Conservation (phyloP, 2,329 filamentous ascomycete species). For the Rhinocladiella mackenziei region DNA sequence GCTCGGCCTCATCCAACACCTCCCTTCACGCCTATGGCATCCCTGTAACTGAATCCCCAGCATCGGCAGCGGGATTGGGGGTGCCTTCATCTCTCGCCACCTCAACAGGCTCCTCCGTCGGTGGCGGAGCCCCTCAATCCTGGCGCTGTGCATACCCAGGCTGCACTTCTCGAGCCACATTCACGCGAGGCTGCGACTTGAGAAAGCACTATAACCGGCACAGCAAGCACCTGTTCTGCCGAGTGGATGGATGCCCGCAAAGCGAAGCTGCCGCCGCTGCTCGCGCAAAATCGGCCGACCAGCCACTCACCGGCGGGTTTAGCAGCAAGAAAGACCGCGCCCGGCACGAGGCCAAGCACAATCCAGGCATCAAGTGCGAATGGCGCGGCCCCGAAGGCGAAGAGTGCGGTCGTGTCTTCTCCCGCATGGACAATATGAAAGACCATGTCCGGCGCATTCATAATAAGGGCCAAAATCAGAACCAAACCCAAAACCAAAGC, state of each 20-base stretch:
- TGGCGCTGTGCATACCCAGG: slow-evolving; percentile 59
- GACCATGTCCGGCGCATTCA: slow-evolving; percentile 47
- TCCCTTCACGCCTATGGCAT: slow-evolving; percentile 30
- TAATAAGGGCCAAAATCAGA: slow-evolving; percentile 29
- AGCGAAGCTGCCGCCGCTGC: slow-evolving; percentile 24
- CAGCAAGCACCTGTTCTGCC: slow-evolving; percentile 59
- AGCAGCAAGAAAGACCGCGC: slow-evolving; percentile 61
- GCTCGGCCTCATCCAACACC: slow-evolving; percentile 25
- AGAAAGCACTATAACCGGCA: slow-evolving; percentile 62
- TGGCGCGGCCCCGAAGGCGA: slow-evolving; percentile 32
- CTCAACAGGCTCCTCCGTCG: background rate
- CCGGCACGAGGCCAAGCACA: slow-evolving; percentile 60
- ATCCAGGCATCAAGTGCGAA: slow-evolving; percentile 54
- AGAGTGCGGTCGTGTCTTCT: slow-evolving; percentile 56
- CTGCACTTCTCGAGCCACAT: slow-evolving; percentile 56
- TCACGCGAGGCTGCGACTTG: slow-evolving; percentile 58
- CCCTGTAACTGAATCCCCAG: slow-evolving; percentile 21
- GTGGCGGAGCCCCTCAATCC: slow-evolving; percentile 30
- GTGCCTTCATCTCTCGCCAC: slow-evolving; percentile 7
- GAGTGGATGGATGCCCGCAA: slow-evolving; percentile 56
- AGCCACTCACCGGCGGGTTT: slow-evolving; percentile 53
- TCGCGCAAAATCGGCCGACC: slow-evolving; percentile 21
- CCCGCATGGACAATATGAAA: slow-evolving; percentile 60
- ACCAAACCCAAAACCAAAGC: slow-evolving; percentile 9
- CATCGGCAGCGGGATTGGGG: background rate